These are phyloP conservation scores for Phylloboletellus chloephorus DNA, from an alignment of 1,284 basidiomycete species.

Conservation along the genomic window DNA sequence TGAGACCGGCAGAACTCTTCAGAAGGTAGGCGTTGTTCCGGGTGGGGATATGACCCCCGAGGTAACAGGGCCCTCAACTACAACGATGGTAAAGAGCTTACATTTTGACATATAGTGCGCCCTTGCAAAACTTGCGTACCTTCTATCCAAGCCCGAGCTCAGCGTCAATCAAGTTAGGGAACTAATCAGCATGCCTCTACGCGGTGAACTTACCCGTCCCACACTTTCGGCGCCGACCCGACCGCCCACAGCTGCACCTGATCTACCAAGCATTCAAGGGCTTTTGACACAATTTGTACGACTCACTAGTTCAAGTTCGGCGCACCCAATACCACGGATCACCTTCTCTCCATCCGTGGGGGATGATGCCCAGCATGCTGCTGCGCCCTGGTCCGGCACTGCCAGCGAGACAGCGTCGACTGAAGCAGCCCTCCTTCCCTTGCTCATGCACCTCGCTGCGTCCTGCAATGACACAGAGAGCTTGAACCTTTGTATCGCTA, in stretches of 20 bases:
- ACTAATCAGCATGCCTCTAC: slow-evolving; percentile 74
- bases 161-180: slow-evolving; percentile 62
- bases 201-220: slow-evolving; percentile 77
- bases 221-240: slow-evolving; percentile 36
- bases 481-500: slow-evolving; percentile 53
- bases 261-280: slow-evolving; percentile 56
- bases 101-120: slow-evolving; percentile 55
- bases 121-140: slow-evolving; percentile 82
- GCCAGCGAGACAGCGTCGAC: slow-evolving; percentile 64
- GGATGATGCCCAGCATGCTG: slow-evolving; percentile 41
- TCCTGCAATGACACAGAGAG: slow-evolving; percentile 60
- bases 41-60: slow-evolving; percentile 94
- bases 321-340: slow-evolving; percentile 39
- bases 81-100: slow-evolving; percentile 6
- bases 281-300: slow-evolving; percentile 64
- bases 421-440: slow-evolving; percentile 66
- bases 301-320: slow-evolving; percentile 43
- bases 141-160: slow-evolving; percentile 81
- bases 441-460: slow-evolving; percentile 72
- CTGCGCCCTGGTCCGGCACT: slow-evolving; percentile 74
- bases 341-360: slow-evolving; percentile 38
- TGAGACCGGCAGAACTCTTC: slow-evolving; percentile 73
- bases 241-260: slow-evolving; percentile 43
- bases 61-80: slow-evolving; percentile 38
- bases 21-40: slow-evolving; percentile 68